A percentile compares a stretch with the other conserved stretches of the same genome.
These are phyloP conservation scores for Zymoseptoria ardabiliae DNA, from an alignment of 2,329 filamentous ascomycete genomes.

Conservation along the genomic window DNA sequence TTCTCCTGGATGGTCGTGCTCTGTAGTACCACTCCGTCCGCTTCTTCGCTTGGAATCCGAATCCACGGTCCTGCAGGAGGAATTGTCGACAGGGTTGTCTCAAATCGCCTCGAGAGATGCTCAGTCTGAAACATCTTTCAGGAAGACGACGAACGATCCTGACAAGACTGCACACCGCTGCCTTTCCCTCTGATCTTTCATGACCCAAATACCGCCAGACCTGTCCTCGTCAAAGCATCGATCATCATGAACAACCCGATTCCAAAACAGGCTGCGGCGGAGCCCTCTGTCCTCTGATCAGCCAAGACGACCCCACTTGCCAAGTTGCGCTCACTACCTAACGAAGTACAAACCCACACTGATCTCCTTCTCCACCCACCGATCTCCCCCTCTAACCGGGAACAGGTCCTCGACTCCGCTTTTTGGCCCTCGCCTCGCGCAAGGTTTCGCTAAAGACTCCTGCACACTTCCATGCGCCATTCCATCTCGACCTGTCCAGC, in stretches of 20 bases:
- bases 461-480: background rate
- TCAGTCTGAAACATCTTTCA: too few relatives aligned
- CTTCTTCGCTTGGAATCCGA: too few relatives aligned
- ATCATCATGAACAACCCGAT: background rate
- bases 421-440: background rate
- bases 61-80: too few relatives aligned
- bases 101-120: too few relatives aligned
- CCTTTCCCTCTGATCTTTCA: too few relatives aligned
- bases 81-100: too few relatives aligned
- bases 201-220: background rate
- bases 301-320: background rate
- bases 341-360: background rate
- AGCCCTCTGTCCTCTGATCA: too few relatives aligned
- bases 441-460: background rate
- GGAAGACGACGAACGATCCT: too few relatives aligned
- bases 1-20: too few relatives aligned
- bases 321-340: background rate
- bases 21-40: too few relatives aligned
- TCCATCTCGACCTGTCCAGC: background rate
- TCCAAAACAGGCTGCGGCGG: background rate
- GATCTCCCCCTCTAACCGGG: background rate
- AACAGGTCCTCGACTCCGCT: background rate
- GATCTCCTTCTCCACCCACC: background rate
- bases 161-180: too few relatives aligned
- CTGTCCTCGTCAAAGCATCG: background rate